Evolutionary conservation across 768 basidiomycete species (phyloP), one percentile per base, ranked within the genome.

Genomic region (Phlebiopsis flavidoalba): DNA sequence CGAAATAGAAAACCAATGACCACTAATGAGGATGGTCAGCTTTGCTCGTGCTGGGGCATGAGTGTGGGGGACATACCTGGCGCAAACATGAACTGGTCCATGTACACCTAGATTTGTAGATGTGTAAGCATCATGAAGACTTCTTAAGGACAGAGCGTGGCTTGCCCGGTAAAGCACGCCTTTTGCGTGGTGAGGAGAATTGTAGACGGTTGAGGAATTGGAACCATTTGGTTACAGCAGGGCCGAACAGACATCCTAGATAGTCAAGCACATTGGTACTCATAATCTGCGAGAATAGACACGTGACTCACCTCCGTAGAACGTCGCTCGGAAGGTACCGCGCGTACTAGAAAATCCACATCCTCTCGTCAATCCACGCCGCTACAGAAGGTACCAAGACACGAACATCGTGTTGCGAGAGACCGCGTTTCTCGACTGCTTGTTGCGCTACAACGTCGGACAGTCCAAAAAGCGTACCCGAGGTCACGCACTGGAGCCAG

Each of bases 361-460:
- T 33, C 19, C 15, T 15, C 17, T 14, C 37, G 54, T 53, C 60
- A 36, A 24, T 56, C 24, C 40, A 8, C 24, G 36, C 56, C 50
- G 40, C 12, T 45, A 6, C 58, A 47, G 15, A 0, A 8, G 14
- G 24, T 17, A 33, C 15, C 14, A 60, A 12, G 36, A 15, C 22
- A 78, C 85, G 65, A 64, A 91, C 89, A 64, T 97, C 93, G 68
- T 96, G 93, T 2, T 86, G 71, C 57, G 68, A 76, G 8, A 59
- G 31, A 6, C 92, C 91, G 64, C 77, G 82, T 67, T 77, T 78
- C 69, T 95, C 95, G 19, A 95, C 81, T 0, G 76, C 81, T 72
- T 96, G 95, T 73, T 97, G 94, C 0, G 94, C 94, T 47, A 95
- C 81, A 0, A 94, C 66, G 69, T 93, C 92, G 21, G 89, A 91